Evolutionary conservation across 2,329 filamentous ascomycete species (phyloP).

Genomic region (Bipolaris sorokiniana): DNA sequence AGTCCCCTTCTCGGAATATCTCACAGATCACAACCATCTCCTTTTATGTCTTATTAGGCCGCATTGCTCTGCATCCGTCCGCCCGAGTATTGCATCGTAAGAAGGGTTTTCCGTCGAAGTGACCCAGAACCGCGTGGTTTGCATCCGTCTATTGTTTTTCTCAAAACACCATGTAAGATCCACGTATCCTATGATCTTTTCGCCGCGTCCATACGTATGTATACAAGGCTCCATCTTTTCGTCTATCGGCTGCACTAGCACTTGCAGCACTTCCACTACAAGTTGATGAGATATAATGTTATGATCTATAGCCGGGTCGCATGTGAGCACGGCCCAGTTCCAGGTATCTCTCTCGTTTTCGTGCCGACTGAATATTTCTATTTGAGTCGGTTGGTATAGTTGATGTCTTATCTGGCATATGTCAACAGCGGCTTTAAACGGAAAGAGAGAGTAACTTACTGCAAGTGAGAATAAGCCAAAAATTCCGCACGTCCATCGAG

Average conservation of each 20-base stretch:
- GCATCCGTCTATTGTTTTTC: not conserved
- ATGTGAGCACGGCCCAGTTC: not conserved
- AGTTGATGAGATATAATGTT: slow-evolving; percentile 1
- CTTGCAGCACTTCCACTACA: not conserved
- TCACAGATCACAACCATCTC: not conserved
- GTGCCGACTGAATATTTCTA: not conserved
- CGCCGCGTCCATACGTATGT: not conserved
- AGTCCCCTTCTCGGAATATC: no score
- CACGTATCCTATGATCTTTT: not conserved
- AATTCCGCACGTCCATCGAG: not conserved
- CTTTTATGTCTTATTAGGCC: not conserved
- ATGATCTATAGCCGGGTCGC: not conserved
- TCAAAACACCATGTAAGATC: slow-evolving; percentile 1
- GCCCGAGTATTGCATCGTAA: slow-evolving; percentile 4
- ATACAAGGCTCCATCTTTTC: not conserved
- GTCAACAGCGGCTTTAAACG: not conserved
- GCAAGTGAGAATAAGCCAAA: no score
- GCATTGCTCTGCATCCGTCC: not conserved
- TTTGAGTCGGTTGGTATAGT: not conserved
- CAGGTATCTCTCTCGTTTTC: not conserved
- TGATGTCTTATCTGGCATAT: not conserved
- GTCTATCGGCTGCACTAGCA: not conserved
- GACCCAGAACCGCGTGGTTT: slow-evolving; percentile 4
- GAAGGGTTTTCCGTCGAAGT: not conserved
- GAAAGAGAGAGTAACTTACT: not conserved